Conservation (phyloP, 139 green algal genomes). For the Asterochloris sp. region DNA sequence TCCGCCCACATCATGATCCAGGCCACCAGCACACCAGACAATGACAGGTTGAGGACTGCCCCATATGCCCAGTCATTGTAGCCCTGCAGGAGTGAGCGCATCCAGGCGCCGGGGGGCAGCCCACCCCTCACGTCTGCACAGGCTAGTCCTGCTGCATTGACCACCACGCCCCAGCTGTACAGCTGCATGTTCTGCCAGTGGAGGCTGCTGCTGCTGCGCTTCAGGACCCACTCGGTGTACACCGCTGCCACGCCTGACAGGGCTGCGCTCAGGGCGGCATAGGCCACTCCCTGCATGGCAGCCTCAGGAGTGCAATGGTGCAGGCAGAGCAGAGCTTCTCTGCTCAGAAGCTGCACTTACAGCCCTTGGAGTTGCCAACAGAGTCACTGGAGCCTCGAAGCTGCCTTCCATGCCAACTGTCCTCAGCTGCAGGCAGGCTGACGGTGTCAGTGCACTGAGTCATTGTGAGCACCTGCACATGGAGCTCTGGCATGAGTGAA, state of each 20-base stretch:
- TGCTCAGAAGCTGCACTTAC: no score
- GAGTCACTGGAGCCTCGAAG: no score
- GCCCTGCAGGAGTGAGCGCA: constrained; percentile 26
- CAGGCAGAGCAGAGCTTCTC: no score
- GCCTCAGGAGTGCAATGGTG: no score
- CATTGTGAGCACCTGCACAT: no score
- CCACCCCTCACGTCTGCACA: constrained; percentile 6
- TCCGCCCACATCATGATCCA: constrained; percentile 76
- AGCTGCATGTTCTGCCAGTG: constrained; percentile 68
- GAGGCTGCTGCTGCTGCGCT: constrained; percentile 55
- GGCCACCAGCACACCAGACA: constrained; percentile 47
- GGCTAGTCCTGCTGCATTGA: constrained; percentile 44
- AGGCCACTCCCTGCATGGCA: no score
- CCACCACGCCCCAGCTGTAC: constrained; percentile 51
- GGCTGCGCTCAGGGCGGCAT: constrained; percentile 28
- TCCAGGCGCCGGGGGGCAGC: not conserved
- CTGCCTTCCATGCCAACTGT: no score
- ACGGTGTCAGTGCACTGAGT: no score
- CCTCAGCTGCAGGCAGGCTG: no score
- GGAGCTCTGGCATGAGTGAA: no score
- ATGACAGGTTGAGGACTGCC: constrained; percentile 57
- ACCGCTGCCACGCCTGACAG: constrained; percentile 51
- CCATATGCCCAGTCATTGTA: constrained; percentile 50
- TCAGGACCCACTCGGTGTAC: constrained; percentile 71
- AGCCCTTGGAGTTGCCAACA: no score